phyloP scores from a whole-genome alignment of 345 rosid genomes.

The Eucalyptus pumila region DNA sequence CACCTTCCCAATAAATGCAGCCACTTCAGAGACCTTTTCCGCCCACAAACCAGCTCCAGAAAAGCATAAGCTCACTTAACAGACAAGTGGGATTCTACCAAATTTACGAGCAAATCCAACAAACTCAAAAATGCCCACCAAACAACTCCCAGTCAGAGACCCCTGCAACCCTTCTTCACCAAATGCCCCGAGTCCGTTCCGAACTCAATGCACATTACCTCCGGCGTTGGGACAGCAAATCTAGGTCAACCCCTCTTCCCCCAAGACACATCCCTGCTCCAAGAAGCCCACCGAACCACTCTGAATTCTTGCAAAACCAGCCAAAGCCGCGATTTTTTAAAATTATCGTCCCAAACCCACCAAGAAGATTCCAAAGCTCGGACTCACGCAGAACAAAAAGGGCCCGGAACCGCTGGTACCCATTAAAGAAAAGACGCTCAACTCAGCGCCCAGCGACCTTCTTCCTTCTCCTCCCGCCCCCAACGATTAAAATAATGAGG shows the following conservation, averaged over 20 bases:
- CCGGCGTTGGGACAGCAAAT: not conserved
- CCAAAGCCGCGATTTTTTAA: not conserved
- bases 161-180: not conserved
- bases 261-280: not conserved
- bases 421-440: slow-evolving; percentile 11
- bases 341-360: slow-evolving; percentile 2
- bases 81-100: not conserved
- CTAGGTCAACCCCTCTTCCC: not conserved
- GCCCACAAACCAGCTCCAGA: not conserved
- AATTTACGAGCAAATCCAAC: not conserved
- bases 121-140: not conserved
- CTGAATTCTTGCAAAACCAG: not conserved
- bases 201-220: not conserved
- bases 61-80: not conserved
- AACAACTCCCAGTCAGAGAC: not conserved
- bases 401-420: slow-evolving; percentile 9
- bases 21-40: not conserved
- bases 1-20: not conserved
- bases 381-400: not conserved
- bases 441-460: slow-evolving; percentile 1
- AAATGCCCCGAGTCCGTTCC: not conserved
- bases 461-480: not conserved
- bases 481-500: not conserved
- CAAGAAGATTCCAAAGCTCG: slow-evolving; percentile 14
- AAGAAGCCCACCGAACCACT: not conserved